phyloP scores from a whole-genome alignment of 164 flowering plant species.

The Dillenia suffruticosa region DNA sequence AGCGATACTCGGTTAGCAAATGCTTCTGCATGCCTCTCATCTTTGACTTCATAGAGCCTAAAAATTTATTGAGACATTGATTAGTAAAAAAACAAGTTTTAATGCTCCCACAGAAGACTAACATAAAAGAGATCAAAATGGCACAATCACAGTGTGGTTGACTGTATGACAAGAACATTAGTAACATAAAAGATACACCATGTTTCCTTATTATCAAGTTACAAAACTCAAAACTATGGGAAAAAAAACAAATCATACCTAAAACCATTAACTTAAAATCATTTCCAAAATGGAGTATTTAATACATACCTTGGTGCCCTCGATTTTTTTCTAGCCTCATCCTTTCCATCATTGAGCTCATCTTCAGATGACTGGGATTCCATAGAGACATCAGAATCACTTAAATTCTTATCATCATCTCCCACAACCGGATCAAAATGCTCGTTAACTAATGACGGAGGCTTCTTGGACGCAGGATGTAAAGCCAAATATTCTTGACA shows the following conservation, averaged over 20 bases:
- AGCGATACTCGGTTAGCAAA: conserved; percentile 54
- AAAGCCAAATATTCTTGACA: conserved; percentile 63
- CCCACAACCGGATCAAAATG: conserved; percentile 76
- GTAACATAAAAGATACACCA: not conserved
- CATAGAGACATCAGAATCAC: conserved; percentile 55
- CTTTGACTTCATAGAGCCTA: conserved; percentile 88
- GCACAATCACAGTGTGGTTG: not conserved
- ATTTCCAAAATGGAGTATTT: too few relatives aligned
- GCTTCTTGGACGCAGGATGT: conserved; percentile 65
- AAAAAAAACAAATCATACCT: conserved; percentile 7
- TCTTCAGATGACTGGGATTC: conserved; percentile 47
- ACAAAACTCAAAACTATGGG: not conserved
- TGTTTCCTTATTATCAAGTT: not conserved
- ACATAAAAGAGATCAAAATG: too few relatives aligned
- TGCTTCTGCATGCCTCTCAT: conserved; percentile 88
- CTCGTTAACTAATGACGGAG: conserved; percentile 63
- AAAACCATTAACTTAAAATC: too few relatives aligned
- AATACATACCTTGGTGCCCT: conserved; percentile 51
- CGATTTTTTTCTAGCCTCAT: conserved; percentile 23
- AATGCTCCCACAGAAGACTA: not conserved
- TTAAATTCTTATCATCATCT: conserved; percentile 36
- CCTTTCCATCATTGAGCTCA: too few relatives aligned
- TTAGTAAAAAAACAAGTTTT: not conserved
- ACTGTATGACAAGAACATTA: not conserved
- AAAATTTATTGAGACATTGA: conserved; percentile 2